Percentiles rank a stretch among this genome's conserved stretches.
Evolutionary conservation across 1,284 basidiomycete genomes (phyloP).

Genomic region (Microbotryum saponariae): DNA sequence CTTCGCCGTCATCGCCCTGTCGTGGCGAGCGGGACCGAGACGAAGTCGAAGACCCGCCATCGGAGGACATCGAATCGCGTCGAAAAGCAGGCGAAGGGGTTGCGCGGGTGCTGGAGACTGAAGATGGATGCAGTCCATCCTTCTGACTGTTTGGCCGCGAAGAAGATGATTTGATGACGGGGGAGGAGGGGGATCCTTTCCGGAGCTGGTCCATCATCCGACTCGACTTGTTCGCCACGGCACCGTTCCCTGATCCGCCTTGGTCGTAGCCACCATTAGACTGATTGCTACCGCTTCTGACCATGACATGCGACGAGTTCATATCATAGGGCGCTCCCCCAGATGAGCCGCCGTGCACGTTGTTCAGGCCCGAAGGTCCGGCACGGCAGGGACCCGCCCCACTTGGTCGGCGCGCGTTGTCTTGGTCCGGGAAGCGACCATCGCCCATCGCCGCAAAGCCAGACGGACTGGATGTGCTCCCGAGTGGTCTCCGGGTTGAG

Average conservation of each 20-base stretch:
- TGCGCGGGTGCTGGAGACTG: background rate
- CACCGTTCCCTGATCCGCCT: background rate
- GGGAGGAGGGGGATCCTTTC: background rate
- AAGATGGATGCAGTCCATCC: background rate
- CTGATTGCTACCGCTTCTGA: too few relatives aligned
- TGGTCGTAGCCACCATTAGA: too few relatives aligned
- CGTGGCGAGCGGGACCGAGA: background rate
- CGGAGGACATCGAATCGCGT: slow-evolving; percentile 5
- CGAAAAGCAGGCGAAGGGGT: background rate
- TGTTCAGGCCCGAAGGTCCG: too few relatives aligned
- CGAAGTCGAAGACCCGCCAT: background rate
- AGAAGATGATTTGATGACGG: background rate
- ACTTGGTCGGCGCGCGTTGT: too few relatives aligned
- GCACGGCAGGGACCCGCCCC: too few relatives aligned
- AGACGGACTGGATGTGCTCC: slow-evolving; percentile 8
- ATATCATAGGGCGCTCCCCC: too few relatives aligned
- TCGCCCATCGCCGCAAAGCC: slow-evolving; percentile 3
- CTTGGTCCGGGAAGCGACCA: slow-evolving; percentile 7
- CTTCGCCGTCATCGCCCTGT: background rate
- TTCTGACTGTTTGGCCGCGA: background rate
- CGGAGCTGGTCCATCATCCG: slow-evolving; percentile 7
- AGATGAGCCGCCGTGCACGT: too few relatives aligned
- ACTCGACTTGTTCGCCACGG: background rate
- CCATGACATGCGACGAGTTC: too few relatives aligned
- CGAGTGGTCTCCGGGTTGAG: slow-evolving; percentile 7